Base-by-base conservation (phyloP, 2,329 filamentous ascomycete species). In the Epichloe scottii region DNA sequence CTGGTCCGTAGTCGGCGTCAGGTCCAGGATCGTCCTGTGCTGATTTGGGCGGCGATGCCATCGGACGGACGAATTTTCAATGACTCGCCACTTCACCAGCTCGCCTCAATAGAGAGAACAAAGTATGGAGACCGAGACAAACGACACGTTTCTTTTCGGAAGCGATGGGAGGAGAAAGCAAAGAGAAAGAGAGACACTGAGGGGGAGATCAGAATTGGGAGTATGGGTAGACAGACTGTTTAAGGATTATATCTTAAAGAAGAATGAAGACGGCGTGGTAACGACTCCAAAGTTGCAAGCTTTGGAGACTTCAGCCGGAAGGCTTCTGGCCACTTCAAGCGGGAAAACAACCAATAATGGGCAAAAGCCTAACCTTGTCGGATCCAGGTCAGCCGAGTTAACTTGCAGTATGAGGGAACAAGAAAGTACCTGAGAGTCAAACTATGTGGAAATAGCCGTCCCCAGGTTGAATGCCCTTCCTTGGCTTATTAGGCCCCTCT, bases 11-110 rank as follows among this genome's bases (percentile, higher is more conserved):
- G 14, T 49, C 35, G 26, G n/a, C 10, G 23, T 52, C 40, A 19
- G 48, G 37, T n/a, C 30, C 48, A 37, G 41, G 30, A 11, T 49
- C 38, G 14, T 52, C 47, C 47, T 51, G 46, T 26, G 39, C 47
- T 15, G 50, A 45, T 33, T 44, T 51, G 6, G 50, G 40, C 34
- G 43, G 35, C 46, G 50, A 54, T 48, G 52, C 19, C 52, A 54
- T 54, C 26, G 33, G 33, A 14, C n/a, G 14, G n/a, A 14, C 12
- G 37, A 12, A 19, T 33, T 37, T 30, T 6, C 5, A 23, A 42
- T 14, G 43, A 10, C 8, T 12, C 14, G 34, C 12, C 39, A 14
- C 21, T 34, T 3, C 4, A 37, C n/a, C 21, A 44, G 8, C 14
- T 43, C 33, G 39, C 40, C 21, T 49, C 15, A n/a, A n/a, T 15